Conservation (phyloP, 176 grass and related monocot species). For the Elaeis guineensis region DNA sequence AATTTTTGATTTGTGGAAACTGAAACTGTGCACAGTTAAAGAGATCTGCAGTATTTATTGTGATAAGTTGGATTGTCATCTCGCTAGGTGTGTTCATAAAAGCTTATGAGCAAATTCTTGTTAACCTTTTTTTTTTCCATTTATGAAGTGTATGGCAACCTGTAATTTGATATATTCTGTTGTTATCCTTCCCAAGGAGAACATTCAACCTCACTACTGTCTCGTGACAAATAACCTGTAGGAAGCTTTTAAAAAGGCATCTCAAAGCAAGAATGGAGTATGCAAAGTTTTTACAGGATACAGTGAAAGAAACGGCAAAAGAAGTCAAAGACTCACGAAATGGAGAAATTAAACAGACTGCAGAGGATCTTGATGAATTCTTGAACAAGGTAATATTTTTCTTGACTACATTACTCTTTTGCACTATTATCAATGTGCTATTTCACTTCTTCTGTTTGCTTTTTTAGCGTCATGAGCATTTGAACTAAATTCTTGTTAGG, state of each 20-base stretch:
- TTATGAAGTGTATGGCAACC: too few species aligned
- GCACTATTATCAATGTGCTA: too few species aligned
- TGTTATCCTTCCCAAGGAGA: too few species aligned
- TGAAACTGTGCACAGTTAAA: too few species aligned
- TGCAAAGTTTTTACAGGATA: conserved; percentile 88
- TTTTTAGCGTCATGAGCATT: conserved; percentile 17
- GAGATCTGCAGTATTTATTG: too few species aligned
- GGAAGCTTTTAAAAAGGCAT: conserved; percentile 73
- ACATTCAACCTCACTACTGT: too few species aligned
- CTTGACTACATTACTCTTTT: conserved; percentile 18
- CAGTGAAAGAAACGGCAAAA: conserved; percentile 85
- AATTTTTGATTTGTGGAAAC: too few species aligned
- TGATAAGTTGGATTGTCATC: too few species aligned
- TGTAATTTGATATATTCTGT: too few species aligned
- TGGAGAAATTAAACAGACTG: conserved; percentile 77
- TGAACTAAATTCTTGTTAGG: conserved; percentile 41
- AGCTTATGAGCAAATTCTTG: too few species aligned
- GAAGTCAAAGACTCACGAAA: conserved; percentile 59
- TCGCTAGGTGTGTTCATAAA: too few species aligned
- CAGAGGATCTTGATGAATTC: conserved; percentile 86
- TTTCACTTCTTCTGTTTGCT: background rate
- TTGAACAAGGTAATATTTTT: conserved; percentile 54
- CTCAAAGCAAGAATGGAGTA: conserved; percentile 92
- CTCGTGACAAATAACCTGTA: conserved; percentile 9
- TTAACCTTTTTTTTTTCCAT: too few species aligned